These are phyloP conservation scores for Brassica nigra DNA, from an alignment of 345 rosid genomes.

Conservation along the genomic window DNA sequence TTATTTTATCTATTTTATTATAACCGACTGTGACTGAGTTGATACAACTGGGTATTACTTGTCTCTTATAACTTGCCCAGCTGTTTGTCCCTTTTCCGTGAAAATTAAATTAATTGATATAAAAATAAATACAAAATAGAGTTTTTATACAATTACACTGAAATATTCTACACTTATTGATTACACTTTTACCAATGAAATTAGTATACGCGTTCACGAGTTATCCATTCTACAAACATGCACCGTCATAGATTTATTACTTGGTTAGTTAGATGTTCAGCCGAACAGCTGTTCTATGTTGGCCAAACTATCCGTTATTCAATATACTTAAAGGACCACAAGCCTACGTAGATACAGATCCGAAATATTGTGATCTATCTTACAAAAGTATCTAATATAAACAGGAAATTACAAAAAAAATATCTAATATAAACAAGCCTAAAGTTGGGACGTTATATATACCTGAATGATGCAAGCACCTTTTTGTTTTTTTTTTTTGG, in stretches of 20 bases:
- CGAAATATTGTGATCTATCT: not conserved
- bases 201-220: not conserved
- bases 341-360: not conserved
- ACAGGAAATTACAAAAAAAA: not conserved
- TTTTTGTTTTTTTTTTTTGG: not conserved
- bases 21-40: slow-evolving; percentile 34
- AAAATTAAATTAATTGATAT: not conserved
- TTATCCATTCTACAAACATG: not conserved
- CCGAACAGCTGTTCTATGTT: not conserved
- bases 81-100: slow-evolving; percentile 16
- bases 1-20: not conserved
- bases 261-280: not conserved
- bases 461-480: not conserved
- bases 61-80: slow-evolving; percentile 31
- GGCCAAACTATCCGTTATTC: not conserved
- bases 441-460: not conserved
- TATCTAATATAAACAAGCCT: not conserved
- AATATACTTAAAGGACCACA: not conserved
- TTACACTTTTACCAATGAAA: not conserved
- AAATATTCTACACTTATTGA: not conserved
- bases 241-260: not conserved
- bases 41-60: slow-evolving; percentile 39
- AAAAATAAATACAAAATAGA: not conserved
- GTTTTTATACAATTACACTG: not conserved
- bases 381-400: not conserved